A percentile compares a stretch with the other conserved stretches of the same genome.
Conservation (phyloP, 208 protist genomes). For the Leishmania major region DNA sequence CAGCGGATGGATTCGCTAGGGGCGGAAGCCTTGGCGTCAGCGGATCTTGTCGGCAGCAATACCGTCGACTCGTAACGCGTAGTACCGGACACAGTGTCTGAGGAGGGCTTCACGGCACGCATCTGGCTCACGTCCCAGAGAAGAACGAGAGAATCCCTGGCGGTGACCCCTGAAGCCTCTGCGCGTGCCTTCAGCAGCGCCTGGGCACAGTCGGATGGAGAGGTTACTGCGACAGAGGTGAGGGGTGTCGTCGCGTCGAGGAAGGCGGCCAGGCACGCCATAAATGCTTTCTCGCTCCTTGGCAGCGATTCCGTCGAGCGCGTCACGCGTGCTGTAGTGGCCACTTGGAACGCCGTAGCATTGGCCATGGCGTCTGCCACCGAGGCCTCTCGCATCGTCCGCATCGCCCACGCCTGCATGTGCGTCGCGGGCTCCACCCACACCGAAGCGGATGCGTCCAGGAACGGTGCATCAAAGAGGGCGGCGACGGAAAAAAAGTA, state of each 20-base stretch:
- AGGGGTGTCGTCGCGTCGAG: conserved; percentile 22
- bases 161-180: not conserved
- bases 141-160: not conserved
- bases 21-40: not conserved
- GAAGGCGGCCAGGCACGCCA: conserved; percentile 16
- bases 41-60: not conserved
- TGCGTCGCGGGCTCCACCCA: conserved; percentile 21
- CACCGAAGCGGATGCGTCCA: conserved; percentile 12
- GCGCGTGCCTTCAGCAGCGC: conserved; percentile 5
- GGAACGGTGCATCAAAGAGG: conserved; percentile 25
- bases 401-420: conserved; percentile 26
- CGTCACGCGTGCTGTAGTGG: not conserved
- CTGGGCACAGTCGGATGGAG: conserved; percentile 25
- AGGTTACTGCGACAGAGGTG: conserved; percentile 4
- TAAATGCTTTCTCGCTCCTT: conserved; percentile 5
- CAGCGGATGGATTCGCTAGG: not conserved
- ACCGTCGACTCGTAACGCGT: conserved; percentile 23
- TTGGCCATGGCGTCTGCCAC: not conserved
- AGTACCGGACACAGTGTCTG: conserved; percentile 12
- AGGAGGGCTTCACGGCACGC: not conserved
- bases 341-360: conserved; percentile 14
- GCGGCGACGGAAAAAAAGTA: conserved; percentile 21
- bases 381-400: conserved; percentile 19
- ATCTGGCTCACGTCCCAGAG: conserved; percentile 17
- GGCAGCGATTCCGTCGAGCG: conserved; percentile 3